Conservation (phyloP, 352 stramenopile species). For the Sclerospora graminicola region DNA sequence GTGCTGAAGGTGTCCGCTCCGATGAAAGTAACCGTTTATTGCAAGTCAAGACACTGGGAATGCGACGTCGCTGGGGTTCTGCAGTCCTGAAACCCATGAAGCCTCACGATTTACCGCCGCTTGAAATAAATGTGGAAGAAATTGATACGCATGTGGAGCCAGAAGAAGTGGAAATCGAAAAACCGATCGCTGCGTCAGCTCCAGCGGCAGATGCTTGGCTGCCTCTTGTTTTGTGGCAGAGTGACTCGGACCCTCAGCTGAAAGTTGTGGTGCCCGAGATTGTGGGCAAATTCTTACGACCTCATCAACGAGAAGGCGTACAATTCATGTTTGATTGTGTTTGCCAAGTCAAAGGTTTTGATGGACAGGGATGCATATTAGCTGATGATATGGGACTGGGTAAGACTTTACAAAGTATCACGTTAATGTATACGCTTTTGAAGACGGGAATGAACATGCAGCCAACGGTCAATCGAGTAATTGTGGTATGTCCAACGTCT, state of each 20-base stretch:
- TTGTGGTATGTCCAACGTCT: constrained; percentile 84
- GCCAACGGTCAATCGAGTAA: constrained; percentile 56
- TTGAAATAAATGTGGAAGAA: constrained; percentile 61
- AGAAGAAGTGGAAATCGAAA: constrained; percentile 12
- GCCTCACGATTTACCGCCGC: constrained; percentile 47
- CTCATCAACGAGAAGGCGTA: constrained; percentile 94
- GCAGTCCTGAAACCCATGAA: constrained; percentile 43
- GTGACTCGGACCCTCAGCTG: constrained; percentile 42
- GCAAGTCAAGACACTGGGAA: constrained; percentile 75
- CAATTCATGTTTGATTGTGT: constrained; percentile 97
- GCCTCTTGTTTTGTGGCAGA: constrained; percentile 75
- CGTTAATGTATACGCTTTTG: constrained; percentile 79
- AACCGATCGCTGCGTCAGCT: constrained; percentile 7
- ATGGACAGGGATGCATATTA: constrained; percentile 79
- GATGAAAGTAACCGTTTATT: constrained; percentile 69
- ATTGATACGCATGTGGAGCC: constrained; percentile 23
- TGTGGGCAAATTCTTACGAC: constrained; percentile 91
- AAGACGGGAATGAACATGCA: constrained; percentile 55
- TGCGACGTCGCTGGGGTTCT: constrained; percentile 51
- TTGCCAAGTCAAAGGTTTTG: constrained; percentile 55
- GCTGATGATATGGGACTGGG: constrained; percentile 85
- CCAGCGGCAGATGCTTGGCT: constrained; percentile 29
- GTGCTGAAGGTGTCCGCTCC: constrained; percentile 37
- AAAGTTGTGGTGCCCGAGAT: constrained; percentile 83
- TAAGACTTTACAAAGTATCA: constrained; percentile 84